A percentile compares a stretch with the other conserved stretches of the same genome.
phyloP scores from a whole-genome alignment of 768 basidiomycete genomes.

The Tricholoma terreum region DNA sequence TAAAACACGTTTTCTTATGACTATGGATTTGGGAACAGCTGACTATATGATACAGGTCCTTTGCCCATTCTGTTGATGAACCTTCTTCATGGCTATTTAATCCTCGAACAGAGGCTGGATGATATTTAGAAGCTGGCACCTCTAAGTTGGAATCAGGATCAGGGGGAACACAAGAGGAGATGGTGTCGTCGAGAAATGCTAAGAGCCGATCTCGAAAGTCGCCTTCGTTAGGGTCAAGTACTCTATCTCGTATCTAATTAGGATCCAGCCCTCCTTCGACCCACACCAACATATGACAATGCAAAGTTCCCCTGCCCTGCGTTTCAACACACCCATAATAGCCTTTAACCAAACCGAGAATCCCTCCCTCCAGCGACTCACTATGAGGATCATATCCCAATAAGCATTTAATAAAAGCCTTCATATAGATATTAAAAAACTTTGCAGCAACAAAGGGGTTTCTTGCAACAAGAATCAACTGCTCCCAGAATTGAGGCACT shows the following conservation, averaged over 20 bases:
- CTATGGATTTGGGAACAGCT: slow-evolving; percentile 27
- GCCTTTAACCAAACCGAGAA: slow-evolving; percentile 15
- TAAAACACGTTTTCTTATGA: slow-evolving; percentile 36
- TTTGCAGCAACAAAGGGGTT: slow-evolving; percentile 37
- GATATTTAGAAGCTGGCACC: slow-evolving; percentile 8
- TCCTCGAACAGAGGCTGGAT: slow-evolving; percentile 19
- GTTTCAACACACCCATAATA: no score
- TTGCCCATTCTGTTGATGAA: slow-evolving; percentile 4
- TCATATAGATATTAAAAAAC: slow-evolving; percentile 42
- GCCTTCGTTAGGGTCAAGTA: slow-evolving; percentile 8
- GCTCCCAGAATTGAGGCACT: slow-evolving; percentile 25
- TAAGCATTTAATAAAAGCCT: slow-evolving; percentile 28
- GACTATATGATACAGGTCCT: slow-evolving; percentile 22
- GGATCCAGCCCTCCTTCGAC: slow-evolving; percentile 30
- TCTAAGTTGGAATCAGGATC: slow-evolving; percentile 4
- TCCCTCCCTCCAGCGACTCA: neutral
- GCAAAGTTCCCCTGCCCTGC: no score
- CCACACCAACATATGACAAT: slow-evolving; percentile 35
- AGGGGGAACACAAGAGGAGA: slow-evolving; percentile 21
- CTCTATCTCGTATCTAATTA: slow-evolving; percentile 1
- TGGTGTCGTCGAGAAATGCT: slow-evolving; percentile 27
- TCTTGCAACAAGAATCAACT: slow-evolving; percentile 30
- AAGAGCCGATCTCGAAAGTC: slow-evolving; percentile 20
- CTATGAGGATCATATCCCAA: slow-evolving; percentile 17
- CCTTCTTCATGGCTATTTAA: slow-evolving; percentile 12